phyloP scores from a whole-genome alignment of 75 land plant species.

The Picea glauca region DNA sequence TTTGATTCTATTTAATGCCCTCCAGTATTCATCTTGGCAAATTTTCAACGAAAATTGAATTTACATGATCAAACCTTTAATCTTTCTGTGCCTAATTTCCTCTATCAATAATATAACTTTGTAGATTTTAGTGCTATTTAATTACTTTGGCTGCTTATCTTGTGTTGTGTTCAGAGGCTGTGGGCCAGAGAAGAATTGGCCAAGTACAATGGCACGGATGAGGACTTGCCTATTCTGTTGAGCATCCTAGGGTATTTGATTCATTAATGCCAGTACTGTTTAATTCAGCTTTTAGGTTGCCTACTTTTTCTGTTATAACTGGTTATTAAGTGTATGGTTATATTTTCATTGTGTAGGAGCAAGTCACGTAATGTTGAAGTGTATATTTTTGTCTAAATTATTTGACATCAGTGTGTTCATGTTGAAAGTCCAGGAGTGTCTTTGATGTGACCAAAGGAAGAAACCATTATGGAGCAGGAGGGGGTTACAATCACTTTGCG shows the following conservation, averaged over 20 bases:
- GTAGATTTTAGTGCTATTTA: not conserved
- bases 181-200: slow-evolving; percentile 67
- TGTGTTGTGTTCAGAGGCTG: slow-evolving; percentile 46
- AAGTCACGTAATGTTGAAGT: not conserved
- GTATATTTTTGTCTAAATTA: not conserved
- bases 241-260: slow-evolving; percentile 71
- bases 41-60: too few species aligned
- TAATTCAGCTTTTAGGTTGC: not conserved
- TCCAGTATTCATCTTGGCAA: not conserved
- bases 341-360: not conserved
- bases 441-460: slow-evolving; percentile 94
- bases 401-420: slow-evolving; percentile 8
- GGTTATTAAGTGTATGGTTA: not conserved
- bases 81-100: not conserved
- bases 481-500: slow-evolving; percentile 86
- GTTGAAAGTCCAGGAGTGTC: slow-evolving; percentile 58
- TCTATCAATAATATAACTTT: not conserved
- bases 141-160: not conserved
- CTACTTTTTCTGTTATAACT: not conserved
- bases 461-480: slow-evolving; percentile 80
- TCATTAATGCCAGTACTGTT: not conserved
- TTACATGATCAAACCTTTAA: not conserved
- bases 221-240: slow-evolving; percentile 63
- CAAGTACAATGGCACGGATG: slow-evolving; percentile 71
- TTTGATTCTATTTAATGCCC: not conserved